phyloP scores from a whole-genome alignment of 352 stramenopile species.

The Pythium scleroteichum region DNA sequence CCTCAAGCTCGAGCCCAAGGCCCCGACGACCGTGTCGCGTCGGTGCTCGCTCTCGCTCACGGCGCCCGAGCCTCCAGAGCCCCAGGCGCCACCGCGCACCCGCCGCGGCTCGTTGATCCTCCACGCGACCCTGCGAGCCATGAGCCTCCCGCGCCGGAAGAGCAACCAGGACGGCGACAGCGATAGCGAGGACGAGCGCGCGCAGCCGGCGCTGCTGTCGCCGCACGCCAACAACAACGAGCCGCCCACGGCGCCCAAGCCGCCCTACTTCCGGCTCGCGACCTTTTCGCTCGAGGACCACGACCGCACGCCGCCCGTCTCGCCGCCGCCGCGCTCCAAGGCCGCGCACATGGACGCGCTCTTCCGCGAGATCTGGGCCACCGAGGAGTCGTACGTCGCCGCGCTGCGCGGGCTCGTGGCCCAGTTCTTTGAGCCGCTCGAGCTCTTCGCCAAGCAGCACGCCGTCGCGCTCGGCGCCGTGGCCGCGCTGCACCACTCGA shows the following conservation, averaged over 20 bases:
- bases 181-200: constrained; percentile 4
- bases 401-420: constrained; percentile 28
- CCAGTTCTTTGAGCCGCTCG: constrained; percentile 39
- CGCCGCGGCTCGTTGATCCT: constrained; percentile 25
- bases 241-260: not conserved
- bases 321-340: constrained; percentile 3
- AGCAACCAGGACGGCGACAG: constrained; percentile 28
- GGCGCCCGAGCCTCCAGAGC: not conserved
- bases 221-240: constrained; percentile 1
- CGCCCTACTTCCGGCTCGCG: constrained; percentile 25
- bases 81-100: constrained; percentile 4
- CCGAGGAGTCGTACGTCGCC: constrained; percentile 35
- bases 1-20: not conserved
- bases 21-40: not conserved
- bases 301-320: constrained; percentile 2
- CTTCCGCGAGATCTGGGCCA: constrained; percentile 34
- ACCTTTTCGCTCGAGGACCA: constrained; percentile 29
- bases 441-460: constrained; percentile 28
- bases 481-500: constrained; percentile 32
- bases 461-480: constrained; percentile 33
- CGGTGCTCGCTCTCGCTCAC: not conserved
- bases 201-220: not conserved
- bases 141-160: constrained; percentile 9
- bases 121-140: constrained; percentile 21
- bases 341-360: constrained; percentile 29